Conservation (phyloP, 1,284 basidiomycete species). For the Grifola frondosa region DNA sequence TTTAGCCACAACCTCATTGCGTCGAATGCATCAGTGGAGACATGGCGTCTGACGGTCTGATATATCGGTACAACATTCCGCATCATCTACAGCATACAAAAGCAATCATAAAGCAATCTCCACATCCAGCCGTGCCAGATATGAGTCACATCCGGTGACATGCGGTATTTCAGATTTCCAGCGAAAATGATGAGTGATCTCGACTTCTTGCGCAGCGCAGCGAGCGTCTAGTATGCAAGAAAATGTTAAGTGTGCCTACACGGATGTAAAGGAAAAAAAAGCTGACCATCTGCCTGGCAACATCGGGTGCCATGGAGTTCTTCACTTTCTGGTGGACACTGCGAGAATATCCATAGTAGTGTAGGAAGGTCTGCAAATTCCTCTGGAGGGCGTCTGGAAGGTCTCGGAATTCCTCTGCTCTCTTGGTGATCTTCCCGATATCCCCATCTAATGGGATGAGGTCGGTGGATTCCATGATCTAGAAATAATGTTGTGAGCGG, state of each 20-base stretch:
- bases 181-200: conserved; percentile 86
- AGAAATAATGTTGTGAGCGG: conserved; percentile 6
- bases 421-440: conserved; percentile 80
- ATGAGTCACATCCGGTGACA: conserved; percentile 89
- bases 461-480: conserved; percentile 89
- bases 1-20: too few relatives aligned
- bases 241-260: conserved; percentile 9
- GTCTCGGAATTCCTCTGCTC: conserved; percentile 89
- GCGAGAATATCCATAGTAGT: conserved; percentile 91
- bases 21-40: too few relatives aligned
- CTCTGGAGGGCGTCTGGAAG: conserved; percentile 85
- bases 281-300: conserved; percentile 70
- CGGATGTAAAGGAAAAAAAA: conserved; percentile 3
- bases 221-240: conserved; percentile 50
- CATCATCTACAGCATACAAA: too few relatives aligned
- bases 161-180: conserved; percentile 82
- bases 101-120: conserved; percentile 64
- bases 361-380: conserved; percentile 87
- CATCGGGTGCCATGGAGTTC: conserved; percentile 69
- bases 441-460: conserved; percentile 89
- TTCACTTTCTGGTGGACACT: conserved; percentile 78
- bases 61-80: conserved; percentile 8
- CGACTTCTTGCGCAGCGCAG: conserved; percentile 67
- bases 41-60: too few relatives aligned
- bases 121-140: conserved; percentile 76